phyloP scores from a whole-genome alignment of 108 stramenopile species.

The Conticribra guillardii region DNA sequence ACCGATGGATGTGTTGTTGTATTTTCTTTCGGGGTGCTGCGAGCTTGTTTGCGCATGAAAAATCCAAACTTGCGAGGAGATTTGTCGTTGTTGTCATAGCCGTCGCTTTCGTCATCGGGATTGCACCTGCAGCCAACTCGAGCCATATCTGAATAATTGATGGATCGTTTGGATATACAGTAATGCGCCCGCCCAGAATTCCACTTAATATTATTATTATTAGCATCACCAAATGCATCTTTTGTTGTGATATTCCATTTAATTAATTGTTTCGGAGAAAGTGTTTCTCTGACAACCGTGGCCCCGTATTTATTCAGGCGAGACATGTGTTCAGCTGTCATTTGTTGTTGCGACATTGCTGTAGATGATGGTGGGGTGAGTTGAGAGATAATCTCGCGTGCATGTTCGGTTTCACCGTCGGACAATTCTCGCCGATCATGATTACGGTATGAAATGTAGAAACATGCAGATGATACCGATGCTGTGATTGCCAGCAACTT shows the following conservation, averaged over 20 bases:
- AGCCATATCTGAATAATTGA: conserved; percentile 28
- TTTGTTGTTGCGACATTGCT: neutral
- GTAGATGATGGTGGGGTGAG: conserved; percentile 2
- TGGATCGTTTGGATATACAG: conserved; percentile 23
- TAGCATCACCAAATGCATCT: conserved; percentile 15
- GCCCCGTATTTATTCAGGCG: conserved; percentile 23
- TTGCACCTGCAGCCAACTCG: conserved; percentile 13
- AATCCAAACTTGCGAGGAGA: neutral
- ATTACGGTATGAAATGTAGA: conserved; percentile 13
- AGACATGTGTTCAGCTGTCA: conserved; percentile 3
- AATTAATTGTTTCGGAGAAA: conserved; percentile 10
- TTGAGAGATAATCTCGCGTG: conserved; percentile 17
- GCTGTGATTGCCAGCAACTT: no score
- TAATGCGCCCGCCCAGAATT: conserved; percentile 41
- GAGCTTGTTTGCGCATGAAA: no score
- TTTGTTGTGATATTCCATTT: conserved; percentile 28
- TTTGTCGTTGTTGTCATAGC: neutral
- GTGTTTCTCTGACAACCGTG: conserved; percentile 23
- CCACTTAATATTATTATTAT: conserved; percentile 27
- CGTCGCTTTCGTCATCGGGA: neutral
- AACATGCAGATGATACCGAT: no score
- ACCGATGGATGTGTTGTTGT: no score
- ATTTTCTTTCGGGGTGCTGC: neutral
- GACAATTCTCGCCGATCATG: conserved; percentile 39
- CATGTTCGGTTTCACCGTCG: conserved; percentile 6